Evolutionary conservation across 2,329 filamentous ascomycete genomes (phyloP), one percentile per base, ranked within the genome.

Genomic region (Sclerotinia spermophila): DNA sequence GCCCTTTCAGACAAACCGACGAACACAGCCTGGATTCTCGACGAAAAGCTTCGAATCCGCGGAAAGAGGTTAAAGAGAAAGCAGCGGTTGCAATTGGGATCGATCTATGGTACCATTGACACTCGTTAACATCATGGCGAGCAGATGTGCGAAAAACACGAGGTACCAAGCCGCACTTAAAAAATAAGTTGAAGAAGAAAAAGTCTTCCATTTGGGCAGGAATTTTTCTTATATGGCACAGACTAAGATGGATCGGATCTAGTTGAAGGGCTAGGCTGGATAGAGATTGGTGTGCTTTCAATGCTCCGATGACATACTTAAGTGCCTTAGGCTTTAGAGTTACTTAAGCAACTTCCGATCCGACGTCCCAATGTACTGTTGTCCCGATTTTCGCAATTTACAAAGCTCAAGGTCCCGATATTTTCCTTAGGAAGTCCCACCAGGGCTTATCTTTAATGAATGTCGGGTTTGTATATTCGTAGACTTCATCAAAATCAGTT

Each of bases 61-160:
- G 65, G 64, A 78, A 79, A 79, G 79, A 79, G 80, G 69, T 55
- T 79, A 83, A 80, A 83, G 82, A 81, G 82, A 82, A 80, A 83
- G 82, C 85, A 83, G 71, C 84, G 82, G 84, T 81, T 84, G 91
- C 91, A 94, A 95, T 95, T 92, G 85, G 86, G 82, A 56, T 82
- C 82, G 71, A 75, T 84, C 79, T 80, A 78, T 79, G 76, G 72
- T 71, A 75, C 72, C 72, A 75, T 74, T 78, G 79, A 80, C 79
- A 75, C 79, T 79, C 77, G 72, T 74, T 76, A 55, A 73, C 76
- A 78, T 73, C 77, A 79, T 78, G 62, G 75, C 35, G 42, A 44
- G 40, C 7, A 59, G 35, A 42, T 51, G 58, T 19, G 48, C 56
- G 42, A 51, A 69, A 64, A 44, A 68, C 42, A 69, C 71, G 66